Base-by-base conservation (phyloP, 768 basidiomycete species). In the Pluteus cervinus region DNA sequence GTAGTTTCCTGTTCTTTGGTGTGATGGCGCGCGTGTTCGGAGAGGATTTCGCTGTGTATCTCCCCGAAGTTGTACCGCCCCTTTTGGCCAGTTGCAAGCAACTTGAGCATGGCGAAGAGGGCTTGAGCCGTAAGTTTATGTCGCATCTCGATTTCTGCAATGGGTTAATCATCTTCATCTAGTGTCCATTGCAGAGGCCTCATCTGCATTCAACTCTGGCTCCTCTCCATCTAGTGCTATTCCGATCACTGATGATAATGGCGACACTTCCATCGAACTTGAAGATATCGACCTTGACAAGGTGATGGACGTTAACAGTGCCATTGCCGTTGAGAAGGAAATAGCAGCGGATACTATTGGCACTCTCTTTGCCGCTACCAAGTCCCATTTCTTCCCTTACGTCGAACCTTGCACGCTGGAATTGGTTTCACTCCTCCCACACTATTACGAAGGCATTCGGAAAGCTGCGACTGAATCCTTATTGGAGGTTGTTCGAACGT, bases 301-400 rank as follows among this genome's bases (percentile, higher is more conserved):
- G 61, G 70, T 89, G 61, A 75, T 91, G 54, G 87, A 91, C 44
- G 89, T 93, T 44, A 94, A 92, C 68, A 89, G 86, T 50, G 93
- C 92, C 15, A 84, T 98, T 47, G 93, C 93, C 29, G 91, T 98
- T 39, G 96, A 99, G 71, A 99, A 99, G 63, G 96, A 99, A 69
- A 96, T 97, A 43, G 93, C 96, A 15, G 90, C 91, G 17, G 93
- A 98, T 56, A 90, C 93, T 4, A 82, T 98, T 46, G 92, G 94
- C 43, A 83, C 86, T 24, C 63, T 99, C 44, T 98, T 98, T 56
- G 70, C 77, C 21, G 74, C 86, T 8, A 90, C 88, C 21, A 78
- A 80, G 50, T 62, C 59, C 32, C 82, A 88, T 52, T 98, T 94
- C 80, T 69, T 97, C 50, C 90, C 91, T 4, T 98, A 76, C 54